Conservation (phyloP, 179 eudicot genomes). For the Beta lomatogona region DNA sequence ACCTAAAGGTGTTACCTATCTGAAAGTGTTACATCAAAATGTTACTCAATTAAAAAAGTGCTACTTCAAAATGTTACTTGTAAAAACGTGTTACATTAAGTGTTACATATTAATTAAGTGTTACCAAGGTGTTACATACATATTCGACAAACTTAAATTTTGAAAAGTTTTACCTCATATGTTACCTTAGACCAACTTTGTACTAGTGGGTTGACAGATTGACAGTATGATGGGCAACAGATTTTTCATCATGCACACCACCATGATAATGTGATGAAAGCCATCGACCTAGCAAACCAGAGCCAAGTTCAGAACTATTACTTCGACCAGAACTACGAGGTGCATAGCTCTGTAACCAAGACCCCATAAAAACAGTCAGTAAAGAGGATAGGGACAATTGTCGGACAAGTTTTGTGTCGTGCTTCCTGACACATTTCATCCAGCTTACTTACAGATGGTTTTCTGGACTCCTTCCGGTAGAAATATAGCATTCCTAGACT, state of each 20-base stretch:
- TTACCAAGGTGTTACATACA: too few relatives aligned
- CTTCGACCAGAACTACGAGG: conserved; percentile 86
- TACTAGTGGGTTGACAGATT: conserved; percentile 46
- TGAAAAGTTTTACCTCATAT: too few relatives aligned
- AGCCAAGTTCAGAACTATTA: conserved; percentile 96
- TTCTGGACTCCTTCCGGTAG: conserved; percentile 80
- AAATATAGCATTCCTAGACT: conserved; percentile 97
- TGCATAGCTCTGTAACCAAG: conserved; percentile 62
- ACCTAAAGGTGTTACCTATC: too few relatives aligned
- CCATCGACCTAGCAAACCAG: conserved; percentile 98
- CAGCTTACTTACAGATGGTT: conserved; percentile 81
- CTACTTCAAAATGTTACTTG: too few relatives aligned
- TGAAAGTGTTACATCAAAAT: too few relatives aligned
- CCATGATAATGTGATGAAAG: conserved; percentile 98
- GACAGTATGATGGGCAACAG: conserved; percentile 95
- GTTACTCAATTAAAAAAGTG: too few relatives aligned
- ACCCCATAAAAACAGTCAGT: conserved; percentile 19
- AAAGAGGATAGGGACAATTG: not conserved
- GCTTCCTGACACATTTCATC: not conserved
- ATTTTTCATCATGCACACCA: conserved; percentile 93
- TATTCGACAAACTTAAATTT: too few relatives aligned
- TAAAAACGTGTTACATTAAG: too few relatives aligned
- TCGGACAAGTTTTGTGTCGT: not conserved
- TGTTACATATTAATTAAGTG: too few relatives aligned
- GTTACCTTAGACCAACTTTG: too few relatives aligned